phyloP scores from a whole-genome alignment of 208 protist species.

The Acanthamoeba polyphaga region DNA sequence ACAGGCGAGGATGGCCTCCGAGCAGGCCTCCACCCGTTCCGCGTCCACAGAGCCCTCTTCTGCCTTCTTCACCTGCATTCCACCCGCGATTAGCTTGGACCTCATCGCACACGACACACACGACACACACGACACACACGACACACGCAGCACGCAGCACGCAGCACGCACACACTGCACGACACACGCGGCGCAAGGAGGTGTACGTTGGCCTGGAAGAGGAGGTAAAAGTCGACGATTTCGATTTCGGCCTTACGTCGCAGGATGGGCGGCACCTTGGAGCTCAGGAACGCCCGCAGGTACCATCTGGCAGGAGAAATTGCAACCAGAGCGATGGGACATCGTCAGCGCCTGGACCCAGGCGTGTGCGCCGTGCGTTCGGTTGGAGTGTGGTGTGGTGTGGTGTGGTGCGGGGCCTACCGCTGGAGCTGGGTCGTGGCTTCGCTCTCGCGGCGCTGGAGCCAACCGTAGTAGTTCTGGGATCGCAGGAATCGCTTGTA shows the following conservation, averaged over 20 bases:
- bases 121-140: neutral
- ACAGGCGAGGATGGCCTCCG: constrained; percentile 52
- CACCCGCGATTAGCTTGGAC: neutral
- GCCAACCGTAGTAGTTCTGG: constrained; percentile 53
- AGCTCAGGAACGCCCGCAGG: neutral
- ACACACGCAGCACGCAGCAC: no score
- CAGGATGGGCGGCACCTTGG: constrained; percentile 33
- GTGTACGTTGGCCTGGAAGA: constrained; percentile 15
- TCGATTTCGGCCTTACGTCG: constrained; percentile 59
- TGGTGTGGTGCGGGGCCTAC: neutral
- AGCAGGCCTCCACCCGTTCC: constrained; percentile 25
- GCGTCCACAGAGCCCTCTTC: neutral
- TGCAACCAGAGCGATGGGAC: neutral
- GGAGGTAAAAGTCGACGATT: constrained; percentile 50
- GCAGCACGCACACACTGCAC: neutral
- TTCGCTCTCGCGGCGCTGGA: constrained; percentile 35
- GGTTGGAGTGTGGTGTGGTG: neutral
- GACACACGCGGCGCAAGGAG: neutral
- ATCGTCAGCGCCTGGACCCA: neutral
- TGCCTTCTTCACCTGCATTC: neutral
- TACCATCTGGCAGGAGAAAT: neutral
- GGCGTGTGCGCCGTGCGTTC: neutral
- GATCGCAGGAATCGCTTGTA: constrained; percentile 55
- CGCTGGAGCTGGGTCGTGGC: neutral
- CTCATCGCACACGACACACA: neutral